phyloP scores from a whole-genome alignment of 2,329 filamentous ascomycete species.

The Penicillium sp. region DNA sequence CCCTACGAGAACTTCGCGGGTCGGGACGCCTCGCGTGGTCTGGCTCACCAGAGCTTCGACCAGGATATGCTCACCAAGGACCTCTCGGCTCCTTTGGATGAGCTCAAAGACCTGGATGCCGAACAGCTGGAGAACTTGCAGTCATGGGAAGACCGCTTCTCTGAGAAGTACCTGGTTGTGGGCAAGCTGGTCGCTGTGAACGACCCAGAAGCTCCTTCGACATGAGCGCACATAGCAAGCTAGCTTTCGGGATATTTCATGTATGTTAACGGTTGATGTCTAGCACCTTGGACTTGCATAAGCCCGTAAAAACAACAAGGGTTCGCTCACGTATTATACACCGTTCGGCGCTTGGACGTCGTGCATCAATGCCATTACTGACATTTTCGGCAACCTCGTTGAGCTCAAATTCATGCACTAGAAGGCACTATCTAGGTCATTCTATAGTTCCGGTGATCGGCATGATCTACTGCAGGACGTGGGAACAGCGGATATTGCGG shows the following conservation, averaged over 20 bases:
- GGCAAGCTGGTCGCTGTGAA: constrained; percentile 75
- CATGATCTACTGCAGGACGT: too few relatives aligned
- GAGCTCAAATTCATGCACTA: too few relatives aligned
- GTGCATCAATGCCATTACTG: too few relatives aligned
- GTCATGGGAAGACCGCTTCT: constrained; percentile 92
- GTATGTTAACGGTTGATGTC: neutral
- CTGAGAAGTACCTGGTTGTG: constrained; percentile 93
- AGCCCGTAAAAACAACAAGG: too few relatives aligned
- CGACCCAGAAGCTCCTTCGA: constrained; percentile 43
- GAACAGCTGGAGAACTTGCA: constrained; percentile 81
- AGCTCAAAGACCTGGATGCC: constrained; percentile 66
- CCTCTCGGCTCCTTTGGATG: constrained; percentile 78
- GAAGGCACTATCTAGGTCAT: too few relatives aligned
- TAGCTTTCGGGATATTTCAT: neutral
- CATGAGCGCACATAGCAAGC: constrained; percentile 5
- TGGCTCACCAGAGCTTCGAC: constrained; percentile 92
- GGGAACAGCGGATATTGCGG: too few relatives aligned
- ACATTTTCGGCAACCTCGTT: too few relatives aligned
- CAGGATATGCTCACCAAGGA: constrained; percentile 93
- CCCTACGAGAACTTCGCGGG: constrained; percentile 97
- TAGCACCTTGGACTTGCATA: neutral
- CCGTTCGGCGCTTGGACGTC: too few relatives aligned
- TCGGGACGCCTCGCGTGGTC: constrained; percentile 80
- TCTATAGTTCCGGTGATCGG: too few relatives aligned
- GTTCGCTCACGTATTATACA: too few relatives aligned